phyloP scores from a whole-genome alignment of 1,284 basidiomycete genomes.

The Tylopilus orsonianus region DNA sequence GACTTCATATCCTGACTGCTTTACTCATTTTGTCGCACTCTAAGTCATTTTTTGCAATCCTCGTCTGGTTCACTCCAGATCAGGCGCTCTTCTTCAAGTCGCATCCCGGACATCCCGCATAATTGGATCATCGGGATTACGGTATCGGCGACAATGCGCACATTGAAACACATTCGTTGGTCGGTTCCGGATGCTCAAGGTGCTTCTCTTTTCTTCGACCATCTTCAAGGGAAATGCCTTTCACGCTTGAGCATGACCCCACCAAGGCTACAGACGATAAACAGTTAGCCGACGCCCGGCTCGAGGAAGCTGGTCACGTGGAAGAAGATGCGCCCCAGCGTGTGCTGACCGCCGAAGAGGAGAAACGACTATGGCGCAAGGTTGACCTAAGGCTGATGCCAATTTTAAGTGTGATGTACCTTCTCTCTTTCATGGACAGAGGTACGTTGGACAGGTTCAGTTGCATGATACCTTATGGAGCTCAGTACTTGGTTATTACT shows the following conservation, averaged over 20 bases:
- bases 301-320: neutral
- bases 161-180: too few relatives aligned
- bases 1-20: too few relatives aligned
- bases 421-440: conserved; percentile 65
- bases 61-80: too few relatives aligned
- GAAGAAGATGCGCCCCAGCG: conserved; percentile 4
- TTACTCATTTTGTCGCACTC: too few relatives aligned
- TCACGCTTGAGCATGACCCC: neutral
- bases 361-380: conserved; percentile 61
- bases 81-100: too few relatives aligned
- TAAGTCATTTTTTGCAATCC: too few relatives aligned
- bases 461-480: too few relatives aligned
- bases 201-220: neutral
- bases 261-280: neutral
- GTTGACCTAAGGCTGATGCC: conserved; percentile 65
- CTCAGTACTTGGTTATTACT: too few relatives aligned
- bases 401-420: conserved; percentile 62
- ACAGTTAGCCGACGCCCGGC: neutral
- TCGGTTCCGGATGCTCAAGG: too few relatives aligned
- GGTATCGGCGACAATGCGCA: too few relatives aligned
- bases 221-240: neutral
- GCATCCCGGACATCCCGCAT: too few relatives aligned
- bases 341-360: conserved; percentile 40
- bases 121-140: too few relatives aligned
- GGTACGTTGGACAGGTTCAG: conserved; percentile 41